These are phyloP conservation scores for Penicillium frequentans DNA, from an alignment of 2,329 filamentous ascomycete species.

Conservation along the genomic window DNA sequence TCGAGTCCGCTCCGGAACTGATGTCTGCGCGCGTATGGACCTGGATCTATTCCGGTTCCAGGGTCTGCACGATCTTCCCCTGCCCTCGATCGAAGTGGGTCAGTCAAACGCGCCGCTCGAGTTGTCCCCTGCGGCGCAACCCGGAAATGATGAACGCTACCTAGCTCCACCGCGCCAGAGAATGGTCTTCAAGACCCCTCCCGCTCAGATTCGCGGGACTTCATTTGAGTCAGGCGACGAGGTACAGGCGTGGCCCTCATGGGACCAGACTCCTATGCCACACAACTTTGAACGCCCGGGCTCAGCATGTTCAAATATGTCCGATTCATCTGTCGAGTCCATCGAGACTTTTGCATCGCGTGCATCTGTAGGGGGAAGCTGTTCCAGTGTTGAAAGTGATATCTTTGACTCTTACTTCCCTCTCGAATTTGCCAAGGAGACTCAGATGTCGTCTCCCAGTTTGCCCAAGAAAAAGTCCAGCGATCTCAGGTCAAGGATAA, in stretches of 20 bases:
- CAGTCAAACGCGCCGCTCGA: constrained; percentile 28
- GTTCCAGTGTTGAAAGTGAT: constrained; percentile 62
- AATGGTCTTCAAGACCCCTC: constrained; percentile 44
- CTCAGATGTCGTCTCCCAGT: constrained; percentile 40
- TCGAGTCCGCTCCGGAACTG: constrained; percentile 39
- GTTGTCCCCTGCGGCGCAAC: constrained; percentile 22
- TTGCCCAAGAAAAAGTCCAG: constrained; percentile 31
- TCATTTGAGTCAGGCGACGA: constrained; percentile 32
- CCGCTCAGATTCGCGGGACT: constrained; percentile 45
- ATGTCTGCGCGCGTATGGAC: constrained; percentile 39
- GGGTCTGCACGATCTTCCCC: constrained; percentile 37
- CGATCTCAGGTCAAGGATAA: constrained; percentile 22
- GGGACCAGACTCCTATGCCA: constrained; percentile 34
- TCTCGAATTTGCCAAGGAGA: constrained; percentile 39
- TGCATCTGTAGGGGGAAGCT: constrained; percentile 59
- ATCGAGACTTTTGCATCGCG: constrained; percentile 57
- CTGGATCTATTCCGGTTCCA: constrained; percentile 34
- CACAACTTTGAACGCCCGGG: constrained; percentile 54
- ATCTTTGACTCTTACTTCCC: constrained; percentile 56
- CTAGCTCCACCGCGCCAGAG: constrained; percentile 41
- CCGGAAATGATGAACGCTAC: constrained; percentile 34
- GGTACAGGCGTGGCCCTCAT: constrained; percentile 31
- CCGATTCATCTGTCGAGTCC: constrained; percentile 64
- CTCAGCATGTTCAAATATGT: constrained; percentile 59
- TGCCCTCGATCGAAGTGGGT: constrained; percentile 46